These are phyloP conservation scores for Mortierella sp. DNA, from an alignment of 371 early-diverging fungal genomes.

Conservation along the genomic window DNA sequence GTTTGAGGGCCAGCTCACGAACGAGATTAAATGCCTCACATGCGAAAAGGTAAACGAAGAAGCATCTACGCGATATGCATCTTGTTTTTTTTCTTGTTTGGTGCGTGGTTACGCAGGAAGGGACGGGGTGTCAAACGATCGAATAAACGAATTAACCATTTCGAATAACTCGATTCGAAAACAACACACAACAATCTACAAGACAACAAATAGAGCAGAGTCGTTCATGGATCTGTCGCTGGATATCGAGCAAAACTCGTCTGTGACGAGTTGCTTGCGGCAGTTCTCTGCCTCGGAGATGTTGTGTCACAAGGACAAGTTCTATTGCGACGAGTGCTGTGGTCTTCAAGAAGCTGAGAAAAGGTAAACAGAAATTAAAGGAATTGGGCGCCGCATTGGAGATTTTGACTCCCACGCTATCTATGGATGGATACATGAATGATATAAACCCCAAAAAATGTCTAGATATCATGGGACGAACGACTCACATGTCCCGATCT, in stretches of 20 bases:
- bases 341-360: conserved; percentile 97
- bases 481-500: not conserved
- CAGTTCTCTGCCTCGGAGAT: conserved; percentile 96
- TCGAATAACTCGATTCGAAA: not conserved
- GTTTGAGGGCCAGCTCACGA: conserved; percentile 95
- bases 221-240: conserved; percentile 95
- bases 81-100: not conserved
- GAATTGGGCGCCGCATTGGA: no score
- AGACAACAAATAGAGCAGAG: conserved; percentile 95
- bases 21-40: conserved; percentile 95
- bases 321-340: conserved; percentile 95
- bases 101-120: not conserved
- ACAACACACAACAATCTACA: conserved; percentile 8
- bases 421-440: not conserved
- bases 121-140: not conserved
- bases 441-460: no score
- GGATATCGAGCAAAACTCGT: conserved; percentile 96
- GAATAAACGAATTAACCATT: not conserved
- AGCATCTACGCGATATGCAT: not conserved
- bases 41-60: conserved; percentile 85
- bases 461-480: not conserved
- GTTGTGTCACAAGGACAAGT: conserved; percentile 95
- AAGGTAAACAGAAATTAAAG: no score
- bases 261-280: conserved; percentile 90
- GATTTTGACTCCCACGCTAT: no score